Evolutionary conservation across 2,329 filamentous ascomycete genomes (phyloP).

Genomic region (Zalaria obscura): DNA sequence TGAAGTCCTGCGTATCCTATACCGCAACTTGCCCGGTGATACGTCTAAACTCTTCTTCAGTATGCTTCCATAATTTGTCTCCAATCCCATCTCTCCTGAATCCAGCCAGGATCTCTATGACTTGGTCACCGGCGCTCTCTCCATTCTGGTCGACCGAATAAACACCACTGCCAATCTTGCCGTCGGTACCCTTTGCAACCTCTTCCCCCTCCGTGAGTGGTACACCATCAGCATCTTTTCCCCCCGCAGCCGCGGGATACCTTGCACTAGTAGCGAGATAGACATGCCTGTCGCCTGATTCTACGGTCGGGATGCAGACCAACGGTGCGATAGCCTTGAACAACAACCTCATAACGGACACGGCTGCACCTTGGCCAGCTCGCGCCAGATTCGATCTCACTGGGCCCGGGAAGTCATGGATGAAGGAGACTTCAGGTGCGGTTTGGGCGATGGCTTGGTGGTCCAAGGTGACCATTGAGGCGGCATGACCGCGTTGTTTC

Average conservation of each 20-base stretch:
- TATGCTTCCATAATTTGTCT: slow-evolving; percentile 16
- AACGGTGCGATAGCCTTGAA: slow-evolving; percentile 8
- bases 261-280: slow-evolving; percentile 20
- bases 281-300: slow-evolving; percentile 22
- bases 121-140: slow-evolving; percentile 12
- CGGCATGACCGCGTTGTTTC: slow-evolving; percentile 9
- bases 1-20: no score
- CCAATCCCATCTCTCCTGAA: slow-evolving; percentile 18
- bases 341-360: slow-evolving; percentile 6
- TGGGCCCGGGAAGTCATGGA: slow-evolving; percentile 17
- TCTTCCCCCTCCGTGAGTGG: slow-evolving; percentile 8
- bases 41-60: slow-evolving; percentile 6
- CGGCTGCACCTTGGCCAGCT: slow-evolving; percentile 5
- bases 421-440: slow-evolving; percentile 14
- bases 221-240: slow-evolving; percentile 6
- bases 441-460: slow-evolving; percentile 11
- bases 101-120: slow-evolving; percentile 14
- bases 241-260: slow-evolving; percentile 12
- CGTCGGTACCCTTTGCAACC: slow-evolving; percentile 14
- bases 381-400: slow-evolving; percentile 12
- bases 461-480: slow-evolving; percentile 13
- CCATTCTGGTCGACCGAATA: slow-evolving; percentile 17
- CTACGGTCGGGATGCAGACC: slow-evolving; percentile 11
- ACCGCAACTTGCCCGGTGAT: background rate
- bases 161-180: slow-evolving; percentile 17